Percentiles rank a stretch among this genome's conserved stretches.
phyloP scores from a whole-genome alignment of 2,329 filamentous ascomycete genomes.

The Arthrobotrys pseudoclavata region DNA sequence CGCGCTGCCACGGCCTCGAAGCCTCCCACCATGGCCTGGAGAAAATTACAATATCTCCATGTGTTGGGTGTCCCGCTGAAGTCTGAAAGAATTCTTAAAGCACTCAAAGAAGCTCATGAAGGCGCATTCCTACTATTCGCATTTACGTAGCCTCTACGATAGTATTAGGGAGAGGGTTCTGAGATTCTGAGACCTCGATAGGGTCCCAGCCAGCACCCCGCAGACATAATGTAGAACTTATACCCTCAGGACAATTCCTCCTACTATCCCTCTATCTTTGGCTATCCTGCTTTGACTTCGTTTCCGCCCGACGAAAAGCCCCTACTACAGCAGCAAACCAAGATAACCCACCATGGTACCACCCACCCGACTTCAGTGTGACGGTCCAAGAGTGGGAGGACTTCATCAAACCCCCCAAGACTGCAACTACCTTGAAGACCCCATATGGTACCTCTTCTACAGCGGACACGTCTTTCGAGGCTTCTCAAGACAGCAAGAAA shows the following conservation, averaged over 20 bases:
- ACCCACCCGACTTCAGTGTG: not conserved
- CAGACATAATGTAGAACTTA: not conserved
- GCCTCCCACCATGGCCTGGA: no score
- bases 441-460: slow-evolving; percentile 36
- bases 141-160: not conserved
- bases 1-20: not conserved
- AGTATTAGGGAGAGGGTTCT: no score
- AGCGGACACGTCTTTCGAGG: slow-evolving; percentile 34
- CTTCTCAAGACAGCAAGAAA: slow-evolving; percentile 34
- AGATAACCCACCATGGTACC: slow-evolving; percentile 7
- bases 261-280: slow-evolving; percentile 1
- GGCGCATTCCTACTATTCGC: not conserved
- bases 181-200: not conserved
- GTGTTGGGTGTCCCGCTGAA: not conserved
- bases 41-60: not conserved
- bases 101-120: slow-evolving; percentile 16
- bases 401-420: not conserved
- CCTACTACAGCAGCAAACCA: not conserved
- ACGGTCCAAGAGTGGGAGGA: slow-evolving; percentile 1
- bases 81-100: not conserved
- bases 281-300: not conserved
- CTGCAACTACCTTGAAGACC: slow-evolving; percentile 28
- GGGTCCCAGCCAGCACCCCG: not conserved
- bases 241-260: not conserved
- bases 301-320: not conserved